These are phyloP conservation scores for Populus davidiana DNA, from an alignment of 345 rosid species.

Conservation along the genomic window DNA sequence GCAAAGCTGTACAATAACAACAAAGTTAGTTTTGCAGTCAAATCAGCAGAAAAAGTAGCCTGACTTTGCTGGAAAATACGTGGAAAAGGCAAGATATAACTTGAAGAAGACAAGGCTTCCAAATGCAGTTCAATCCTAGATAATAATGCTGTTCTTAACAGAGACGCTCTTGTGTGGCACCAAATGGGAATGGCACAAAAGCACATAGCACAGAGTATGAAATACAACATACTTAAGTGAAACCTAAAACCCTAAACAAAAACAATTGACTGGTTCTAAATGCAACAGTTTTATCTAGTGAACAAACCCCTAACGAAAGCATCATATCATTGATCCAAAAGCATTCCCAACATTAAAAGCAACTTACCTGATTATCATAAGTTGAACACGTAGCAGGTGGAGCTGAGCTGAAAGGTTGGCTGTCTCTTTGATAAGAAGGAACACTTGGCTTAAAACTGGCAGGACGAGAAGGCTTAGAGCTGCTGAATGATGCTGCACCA, in stretches of 20 bases:
- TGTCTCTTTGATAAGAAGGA: conserved; percentile 44
- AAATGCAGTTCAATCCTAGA: not conserved
- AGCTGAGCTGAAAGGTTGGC: conserved; percentile 40
- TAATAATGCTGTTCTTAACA: too few relatives aligned
- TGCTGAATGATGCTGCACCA: conserved; percentile 12
- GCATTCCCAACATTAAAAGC: not conserved
- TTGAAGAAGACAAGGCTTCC: not conserved
- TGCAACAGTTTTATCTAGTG: too few relatives aligned
- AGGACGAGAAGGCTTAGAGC: conserved; percentile 28
- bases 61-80: not conserved
- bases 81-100: not conserved
- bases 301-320: too few relatives aligned
- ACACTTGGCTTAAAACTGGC: conserved; percentile 55
- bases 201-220: not conserved
- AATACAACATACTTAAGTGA: not conserved
- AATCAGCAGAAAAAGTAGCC: not conserved
- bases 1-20: conserved; percentile 54
- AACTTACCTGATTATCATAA: conserved; percentile 59
- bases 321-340: too few relatives aligned
- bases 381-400: conserved; percentile 46
- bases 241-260: not conserved
- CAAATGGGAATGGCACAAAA: not conserved
- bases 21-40: conserved; percentile 4
- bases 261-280: too few relatives aligned
- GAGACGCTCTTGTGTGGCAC: not conserved